Evolutionary conservation across 768 basidiomycete genomes (phyloP).

Genomic region (Leccinum boreale): DNA sequence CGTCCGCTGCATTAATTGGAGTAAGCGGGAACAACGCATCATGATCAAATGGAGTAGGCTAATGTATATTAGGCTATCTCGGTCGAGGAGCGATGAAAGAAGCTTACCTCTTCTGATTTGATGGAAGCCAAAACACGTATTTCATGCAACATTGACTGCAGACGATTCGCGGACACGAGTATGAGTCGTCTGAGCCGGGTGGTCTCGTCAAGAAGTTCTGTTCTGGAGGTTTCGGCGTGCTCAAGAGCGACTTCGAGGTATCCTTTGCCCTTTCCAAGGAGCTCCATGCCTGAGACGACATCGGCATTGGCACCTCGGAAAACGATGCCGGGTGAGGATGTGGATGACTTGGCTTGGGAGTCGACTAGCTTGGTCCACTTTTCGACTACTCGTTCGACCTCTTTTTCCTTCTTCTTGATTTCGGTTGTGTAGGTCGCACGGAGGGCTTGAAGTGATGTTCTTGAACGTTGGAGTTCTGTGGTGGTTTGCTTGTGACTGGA

Average conservation of each 20-base stretch:
- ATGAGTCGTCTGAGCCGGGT: slow-evolving; percentile 55
- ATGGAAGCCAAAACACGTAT: slow-evolving; percentile 39
- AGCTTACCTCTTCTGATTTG: slow-evolving; percentile 47
- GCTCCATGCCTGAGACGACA: slow-evolving; percentile 43
- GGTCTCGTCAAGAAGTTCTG: slow-evolving; percentile 63
- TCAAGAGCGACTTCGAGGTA: slow-evolving; percentile 67
- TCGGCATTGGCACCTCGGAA: slow-evolving; percentile 52
- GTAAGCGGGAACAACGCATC: slow-evolving; percentile 51
- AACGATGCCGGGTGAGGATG: slow-evolving; percentile 45
- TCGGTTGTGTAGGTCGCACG: slow-evolving; percentile 69
- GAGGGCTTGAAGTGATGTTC: slow-evolving; percentile 62
- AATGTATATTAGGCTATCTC: slow-evolving; percentile 9
- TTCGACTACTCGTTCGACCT: slow-evolving; percentile 70
- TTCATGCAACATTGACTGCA: slow-evolving; percentile 53
- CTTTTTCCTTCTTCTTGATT: slow-evolving; percentile 78
- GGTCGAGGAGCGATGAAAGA: slow-evolving; percentile 2
- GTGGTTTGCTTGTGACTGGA: slow-evolving; percentile 67
- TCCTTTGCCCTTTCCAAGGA: slow-evolving; percentile 48
- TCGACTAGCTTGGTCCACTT: slow-evolving; percentile 73
- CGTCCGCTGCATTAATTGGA: slow-evolving; percentile 46
- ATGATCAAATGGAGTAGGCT: slow-evolving; percentile 48
- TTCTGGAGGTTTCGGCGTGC: slow-evolving; percentile 66
- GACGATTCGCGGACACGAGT: slow-evolving; percentile 60
- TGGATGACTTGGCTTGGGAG: slow-evolving; percentile 56
- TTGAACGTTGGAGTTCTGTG: slow-evolving; percentile 69